Conservation (phyloP, 176 grass and related monocot species). For the Lolium rigidum region DNA sequence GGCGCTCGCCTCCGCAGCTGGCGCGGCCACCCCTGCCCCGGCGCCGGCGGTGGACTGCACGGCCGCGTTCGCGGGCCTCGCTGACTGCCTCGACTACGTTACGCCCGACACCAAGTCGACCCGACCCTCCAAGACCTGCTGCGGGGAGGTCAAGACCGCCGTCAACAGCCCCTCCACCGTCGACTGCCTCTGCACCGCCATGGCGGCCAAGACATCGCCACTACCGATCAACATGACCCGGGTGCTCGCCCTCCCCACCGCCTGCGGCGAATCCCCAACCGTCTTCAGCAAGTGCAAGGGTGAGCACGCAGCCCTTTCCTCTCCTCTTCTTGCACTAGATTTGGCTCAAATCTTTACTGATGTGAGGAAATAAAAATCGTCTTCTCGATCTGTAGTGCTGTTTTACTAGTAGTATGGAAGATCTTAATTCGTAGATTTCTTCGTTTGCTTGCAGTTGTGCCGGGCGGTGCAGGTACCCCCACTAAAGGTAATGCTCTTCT, state of each 20-base stretch:
- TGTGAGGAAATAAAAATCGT: not conserved
- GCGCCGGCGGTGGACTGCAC: slow-evolving; percentile 41
- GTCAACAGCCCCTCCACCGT: slow-evolving; percentile 20
- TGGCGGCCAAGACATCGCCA: not conserved
- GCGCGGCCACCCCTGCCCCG: slow-evolving; percentile 34
- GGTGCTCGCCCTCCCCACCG: slow-evolving; percentile 42
- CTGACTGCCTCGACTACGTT: slow-evolving; percentile 49
- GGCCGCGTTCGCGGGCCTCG: not conserved
- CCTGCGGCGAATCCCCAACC: slow-evolving; percentile 34
- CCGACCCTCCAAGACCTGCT: slow-evolving; percentile 35
- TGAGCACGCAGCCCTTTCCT: not conserved
- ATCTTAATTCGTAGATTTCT: not conserved
- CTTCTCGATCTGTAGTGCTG: not conserved
- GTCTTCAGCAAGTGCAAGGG: slow-evolving; percentile 45
- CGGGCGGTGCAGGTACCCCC: slow-evolving; percentile 18
- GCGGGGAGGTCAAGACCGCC: slow-evolving; percentile 50
- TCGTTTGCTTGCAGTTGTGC: slow-evolving; percentile 35
- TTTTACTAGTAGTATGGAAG: not conserved
- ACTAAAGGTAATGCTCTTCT: slow-evolving; percentile 32
- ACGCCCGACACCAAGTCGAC: not conserved
- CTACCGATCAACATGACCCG: slow-evolving; percentile 39
- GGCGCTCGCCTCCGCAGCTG: not conserved
- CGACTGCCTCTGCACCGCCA: slow-evolving; percentile 47
- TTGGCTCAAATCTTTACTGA: not conserved
- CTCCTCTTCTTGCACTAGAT: not conserved